Base-by-base conservation (phyloP, 2,329 filamentous ascomycete species). In the Aspergillus floridensis region DNA sequence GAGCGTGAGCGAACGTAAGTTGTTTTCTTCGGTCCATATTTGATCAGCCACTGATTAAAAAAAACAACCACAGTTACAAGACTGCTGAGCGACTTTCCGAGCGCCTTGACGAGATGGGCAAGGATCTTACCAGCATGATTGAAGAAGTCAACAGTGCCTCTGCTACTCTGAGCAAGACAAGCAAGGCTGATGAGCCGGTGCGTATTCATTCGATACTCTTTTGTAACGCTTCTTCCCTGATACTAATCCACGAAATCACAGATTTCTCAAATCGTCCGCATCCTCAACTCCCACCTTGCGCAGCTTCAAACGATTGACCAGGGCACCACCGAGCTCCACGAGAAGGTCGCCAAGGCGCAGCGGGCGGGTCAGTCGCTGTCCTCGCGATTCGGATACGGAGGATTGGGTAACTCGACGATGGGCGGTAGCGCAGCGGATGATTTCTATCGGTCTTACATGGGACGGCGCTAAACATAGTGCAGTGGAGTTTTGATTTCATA, bases 131-230 rank as follows among this genome's bases (percentile, higher is more conserved):
- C 51, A 93, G 92, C 78, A 98, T 99, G 92, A 96, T 99, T 68
- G 93, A 96, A 73, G 95, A 98, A 77, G 96, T 99, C 73, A 99
- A 99, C 74, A 87, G 88, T 67, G 93, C 96, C 63, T 95, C 91
- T n/a, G 85, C 90, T 57, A 92, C 88, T 24, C 80, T 99, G 65
- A 93, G 87, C 82, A 96, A 96, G 83, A 92, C 90, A 59, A 89
- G 85, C 77, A 96, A 96, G 77, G 86, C 91, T 29, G 91, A 95
- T 74, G 91, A 95, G 77, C 91, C 91, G 66, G 91, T 95, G 84
- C 78, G 88, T 84, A 69, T 73, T 60, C 65, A 19, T 3, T n/a
- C 31, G 14, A 10, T 31, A 31, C 29, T 16, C 22, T 24, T 21
- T 21, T 49, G 21, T 47, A 46, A 49, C 7, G 12, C 12, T 49